These are phyloP conservation scores for Fusarium albidum DNA, from an alignment of 2,329 filamentous ascomycete species.

Conservation along the genomic window DNA sequence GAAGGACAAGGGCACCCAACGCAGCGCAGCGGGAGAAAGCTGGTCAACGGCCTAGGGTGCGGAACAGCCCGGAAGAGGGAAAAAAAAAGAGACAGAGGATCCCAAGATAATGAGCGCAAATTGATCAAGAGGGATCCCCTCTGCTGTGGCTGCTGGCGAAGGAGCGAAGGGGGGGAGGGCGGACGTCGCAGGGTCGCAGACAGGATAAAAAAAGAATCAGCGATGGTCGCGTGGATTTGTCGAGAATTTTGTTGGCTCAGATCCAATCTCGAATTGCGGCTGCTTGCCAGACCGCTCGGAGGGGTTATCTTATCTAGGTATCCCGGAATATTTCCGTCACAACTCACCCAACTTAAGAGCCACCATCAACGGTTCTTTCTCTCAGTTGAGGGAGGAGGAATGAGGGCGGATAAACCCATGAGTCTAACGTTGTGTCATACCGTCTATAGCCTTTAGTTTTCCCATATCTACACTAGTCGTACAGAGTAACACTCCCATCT, in stretches of 20 bases:
- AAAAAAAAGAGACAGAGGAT: conserved; percentile 12
- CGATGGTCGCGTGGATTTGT: conserved; percentile 30
- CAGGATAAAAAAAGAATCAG: conserved; percentile 21
- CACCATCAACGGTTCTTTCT: too few relatives aligned
- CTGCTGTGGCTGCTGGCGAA: conserved; percentile 7
- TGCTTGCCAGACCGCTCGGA: conserved; percentile 21
- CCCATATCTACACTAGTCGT: not conserved
- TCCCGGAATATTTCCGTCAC: conserved; percentile 4
- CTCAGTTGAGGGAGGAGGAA: too few relatives aligned
- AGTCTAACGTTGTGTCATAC: not conserved
- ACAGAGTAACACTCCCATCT: not conserved
- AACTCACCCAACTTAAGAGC: too few relatives aligned
- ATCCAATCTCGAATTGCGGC: conserved; percentile 30
- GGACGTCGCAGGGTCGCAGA: conserved; percentile 26
- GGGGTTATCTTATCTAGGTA: not conserved
- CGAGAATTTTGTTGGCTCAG: conserved; percentile 31
- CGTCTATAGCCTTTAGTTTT: not conserved
- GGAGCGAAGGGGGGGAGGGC: conserved; percentile 12
- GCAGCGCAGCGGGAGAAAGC: conserved; percentile 20
- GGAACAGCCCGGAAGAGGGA: conserved; percentile 18
- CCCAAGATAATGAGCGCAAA: conserved; percentile 14
- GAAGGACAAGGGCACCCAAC: conserved; percentile 15
- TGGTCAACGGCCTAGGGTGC: conserved; percentile 24
- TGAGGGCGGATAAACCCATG: too few relatives aligned
- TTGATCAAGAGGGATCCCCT: conserved; percentile 15